A percentile compares a stretch with the other conserved stretches of the same genome.
Evolutionary conservation across 257 asterid genomes (phyloP).

Genomic region (Capsicum chinense): DNA sequence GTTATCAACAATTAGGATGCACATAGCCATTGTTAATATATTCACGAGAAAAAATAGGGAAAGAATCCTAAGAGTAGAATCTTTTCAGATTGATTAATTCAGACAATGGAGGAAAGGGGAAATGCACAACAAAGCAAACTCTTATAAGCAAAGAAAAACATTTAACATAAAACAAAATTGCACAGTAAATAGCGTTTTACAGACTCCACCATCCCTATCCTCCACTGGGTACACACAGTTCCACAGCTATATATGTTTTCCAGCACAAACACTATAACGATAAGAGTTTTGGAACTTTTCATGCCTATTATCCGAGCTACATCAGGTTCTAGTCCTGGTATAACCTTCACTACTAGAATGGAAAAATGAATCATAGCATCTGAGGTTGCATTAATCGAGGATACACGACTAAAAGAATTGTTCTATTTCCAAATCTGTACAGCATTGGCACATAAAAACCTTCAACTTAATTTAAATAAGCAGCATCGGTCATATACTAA

Average conservation of each 20-base stretch:
- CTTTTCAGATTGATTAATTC: neutral
- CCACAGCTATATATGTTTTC: neutral
- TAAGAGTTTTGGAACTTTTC: neutral
- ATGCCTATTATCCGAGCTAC: neutral
- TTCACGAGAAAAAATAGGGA: neutral
- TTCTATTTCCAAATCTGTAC: neutral
- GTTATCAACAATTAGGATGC: neutral
- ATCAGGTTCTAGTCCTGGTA: neutral
- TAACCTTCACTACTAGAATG: neutral
- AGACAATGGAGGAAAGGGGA: neutral
- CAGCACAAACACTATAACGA: neutral
- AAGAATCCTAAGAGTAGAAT: neutral
- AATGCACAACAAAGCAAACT: neutral
- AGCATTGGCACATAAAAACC: neutral
- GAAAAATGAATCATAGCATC: neutral
- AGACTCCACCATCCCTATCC: neutral
- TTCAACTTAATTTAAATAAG: neutral
- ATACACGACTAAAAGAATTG: neutral
- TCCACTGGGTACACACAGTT: neutral
- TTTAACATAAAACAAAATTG: neutral
- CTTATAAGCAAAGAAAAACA: neutral
- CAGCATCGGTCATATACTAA: neutral
- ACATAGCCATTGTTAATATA: neutral
- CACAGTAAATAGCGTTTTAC: neutral
- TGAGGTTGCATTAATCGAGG: neutral